Evolutionary conservation across 192 early-diverging fungal species (phyloP), one percentile per base, ranked within the genome.

Genomic region (Backusella mclennaniae): DNA sequence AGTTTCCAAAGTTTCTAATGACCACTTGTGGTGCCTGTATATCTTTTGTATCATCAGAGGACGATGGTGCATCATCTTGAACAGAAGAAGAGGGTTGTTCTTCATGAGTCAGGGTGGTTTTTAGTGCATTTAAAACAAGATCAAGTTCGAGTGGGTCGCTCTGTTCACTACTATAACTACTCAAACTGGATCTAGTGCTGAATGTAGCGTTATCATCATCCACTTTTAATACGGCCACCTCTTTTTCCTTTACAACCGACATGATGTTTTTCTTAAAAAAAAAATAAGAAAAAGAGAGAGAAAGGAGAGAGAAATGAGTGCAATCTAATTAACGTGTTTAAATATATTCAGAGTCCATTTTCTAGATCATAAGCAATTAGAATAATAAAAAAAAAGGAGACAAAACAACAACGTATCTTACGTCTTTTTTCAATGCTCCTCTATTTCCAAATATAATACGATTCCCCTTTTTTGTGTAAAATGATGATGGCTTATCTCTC

Each of bases 81-180:
- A 71, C 26, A 68, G 67, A 14, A 38, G 29, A 5, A 11, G 68
- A 69, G n/a, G 35, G 44, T 26, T 71, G 42, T 1, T 63, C 23
- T 63, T 63, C 56, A n/a, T 4, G 7, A 29, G 56, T 29, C 29
- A 63, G 21, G 8, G 56, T 63, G 21, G 26, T 63, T 29, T 63
- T 63, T 29, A 71, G 23, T 12, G 44, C 70, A 46, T 71, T 44
- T 29, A 71, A 44, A 44, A 71, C 70, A 44, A 71, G 42, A 33
- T 44, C 70, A 26, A 71, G 70, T 17, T 71, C 70, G 15, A 71
- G 29, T 6, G 70, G 41, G 9, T 69, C n/a, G 21, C 21, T 38
- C 14, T 71, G 70, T 17, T 71, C 9, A 46, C 26, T 71, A 31
- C 42, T 29, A 7, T 46, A 29, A 8, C 70, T 71, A 49, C 70